Evolutionary conservation across 169 alveolate species (phyloP).

Genomic region (Babesia caballi): DNA sequence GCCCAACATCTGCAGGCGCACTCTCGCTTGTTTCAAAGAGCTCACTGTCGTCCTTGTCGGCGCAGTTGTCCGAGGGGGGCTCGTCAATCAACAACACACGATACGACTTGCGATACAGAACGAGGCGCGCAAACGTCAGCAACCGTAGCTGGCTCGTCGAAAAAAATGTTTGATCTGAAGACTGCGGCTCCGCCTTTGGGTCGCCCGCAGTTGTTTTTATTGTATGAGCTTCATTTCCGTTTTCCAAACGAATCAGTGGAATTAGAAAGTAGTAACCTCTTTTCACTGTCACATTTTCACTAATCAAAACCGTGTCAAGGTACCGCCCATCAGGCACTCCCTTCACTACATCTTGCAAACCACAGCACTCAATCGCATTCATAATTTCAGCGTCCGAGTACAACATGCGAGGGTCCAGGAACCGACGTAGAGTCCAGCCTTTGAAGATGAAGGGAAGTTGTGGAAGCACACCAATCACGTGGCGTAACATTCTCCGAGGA

Average conservation of each 20-base stretch:
- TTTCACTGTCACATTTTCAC: not conserved
- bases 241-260: not conserved
- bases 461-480: constrained; percentile 53
- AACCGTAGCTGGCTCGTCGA: constrained; percentile 65
- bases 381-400: constrained; percentile 39
- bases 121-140: constrained; percentile 73
- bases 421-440: constrained; percentile 63
- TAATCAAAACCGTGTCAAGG: constrained; percentile 37
- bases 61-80: constrained; percentile 74
- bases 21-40: not conserved
- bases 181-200: not conserved
- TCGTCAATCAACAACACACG: constrained; percentile 78
- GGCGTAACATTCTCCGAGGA: constrained; percentile 31
- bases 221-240: not conserved
- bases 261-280: constrained; percentile 8
- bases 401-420: constrained; percentile 61
- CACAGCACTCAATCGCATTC: constrained; percentile 48
- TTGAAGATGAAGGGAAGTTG: constrained; percentile 55
- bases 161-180: not conserved
- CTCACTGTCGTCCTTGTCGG: not conserved
- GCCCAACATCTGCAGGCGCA: not conserved
- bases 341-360: constrained; percentile 35
- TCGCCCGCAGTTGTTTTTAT: not conserved
- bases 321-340: constrained; percentile 16
- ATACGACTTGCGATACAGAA: constrained; percentile 68